A percentile compares a stretch with the other conserved stretches of the same genome.
These are phyloP conservation scores for Leccinum arenicola DNA, from an alignment of 768 basidiomycete genomes.

Conservation along the genomic window DNA sequence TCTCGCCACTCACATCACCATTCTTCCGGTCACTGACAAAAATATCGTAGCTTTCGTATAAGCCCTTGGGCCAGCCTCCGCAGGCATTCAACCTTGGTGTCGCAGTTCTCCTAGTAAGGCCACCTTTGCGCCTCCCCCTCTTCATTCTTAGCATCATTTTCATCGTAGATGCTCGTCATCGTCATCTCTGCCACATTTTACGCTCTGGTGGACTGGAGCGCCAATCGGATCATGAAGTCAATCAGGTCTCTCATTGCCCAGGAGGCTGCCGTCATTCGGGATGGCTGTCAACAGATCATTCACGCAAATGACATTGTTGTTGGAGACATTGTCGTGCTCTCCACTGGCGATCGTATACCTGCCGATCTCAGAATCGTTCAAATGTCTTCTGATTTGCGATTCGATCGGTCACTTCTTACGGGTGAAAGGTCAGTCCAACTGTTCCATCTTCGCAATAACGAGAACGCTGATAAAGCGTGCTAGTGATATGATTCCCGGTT, in stretches of 20 bases:
- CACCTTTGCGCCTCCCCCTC: constrained; percentile 10
- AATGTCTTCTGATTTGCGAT: constrained; percentile 48
- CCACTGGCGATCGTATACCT: constrained; percentile 55
- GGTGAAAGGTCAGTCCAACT: constrained; percentile 38
- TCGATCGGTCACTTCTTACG: constrained; percentile 55
- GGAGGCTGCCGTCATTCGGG: constrained; percentile 53
- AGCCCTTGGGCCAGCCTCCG: constrained; percentile 47
- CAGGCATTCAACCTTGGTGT: constrained; percentile 47
- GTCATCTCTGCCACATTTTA: constrained; percentile 44
- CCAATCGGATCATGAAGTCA: constrained; percentile 49
- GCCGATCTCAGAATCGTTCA: constrained; percentile 57
- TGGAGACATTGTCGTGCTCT: constrained; percentile 52
- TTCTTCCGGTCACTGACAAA: constrained; percentile 4
- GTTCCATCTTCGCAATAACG: neutral
- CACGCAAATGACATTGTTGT: constrained; percentile 56
- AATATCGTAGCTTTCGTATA: constrained; percentile 46
- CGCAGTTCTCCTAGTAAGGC: constrained; percentile 46
- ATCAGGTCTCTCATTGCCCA: constrained; percentile 60
- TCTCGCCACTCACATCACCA: neutral
- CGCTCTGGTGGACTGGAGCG: constrained; percentile 49
- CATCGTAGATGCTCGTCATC: constrained; percentile 40
- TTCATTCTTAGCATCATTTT: constrained; percentile 4
- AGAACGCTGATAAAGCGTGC: neutral
- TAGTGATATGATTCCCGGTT: constrained; percentile 44
- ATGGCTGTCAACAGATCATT: constrained; percentile 45